Percentiles rank a stretch among this genome's conserved stretches.
Evolutionary conservation across 108 stramenopile genomes (phyloP).

Genomic region (Conticribra weissflogii): DNA sequence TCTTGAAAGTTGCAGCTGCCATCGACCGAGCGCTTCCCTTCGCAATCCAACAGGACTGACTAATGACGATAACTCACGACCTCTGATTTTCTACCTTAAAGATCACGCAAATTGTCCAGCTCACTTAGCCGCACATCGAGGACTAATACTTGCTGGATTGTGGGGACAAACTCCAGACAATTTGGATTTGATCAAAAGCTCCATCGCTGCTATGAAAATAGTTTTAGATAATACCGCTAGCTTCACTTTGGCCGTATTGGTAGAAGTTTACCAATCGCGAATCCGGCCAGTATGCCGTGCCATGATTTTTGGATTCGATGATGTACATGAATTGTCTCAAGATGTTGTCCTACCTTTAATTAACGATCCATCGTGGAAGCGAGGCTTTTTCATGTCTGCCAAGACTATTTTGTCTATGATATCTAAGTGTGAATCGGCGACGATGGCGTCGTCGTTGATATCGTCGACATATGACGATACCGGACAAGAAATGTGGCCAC

Average conservation of each 20-base stretch:
- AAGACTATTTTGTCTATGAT: constrained; percentile 29
- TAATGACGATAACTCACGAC: constrained; percentile 30
- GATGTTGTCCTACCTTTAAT: constrained; percentile 61
- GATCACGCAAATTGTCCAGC: constrained; percentile 38
- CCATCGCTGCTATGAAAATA: constrained; percentile 54
- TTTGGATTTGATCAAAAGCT: constrained; percentile 47
- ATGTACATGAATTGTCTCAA: constrained; percentile 65
- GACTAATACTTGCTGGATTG: constrained; percentile 60
- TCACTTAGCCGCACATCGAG: constrained; percentile 70
- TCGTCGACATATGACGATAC: neutral
- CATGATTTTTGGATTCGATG: constrained; percentile 74
- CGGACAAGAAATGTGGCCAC: constrained; percentile 64
- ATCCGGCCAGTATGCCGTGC: constrained; percentile 72
- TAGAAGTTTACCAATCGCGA: constrained; percentile 74
- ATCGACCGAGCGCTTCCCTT: constrained; percentile 15
- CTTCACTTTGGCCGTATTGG: constrained; percentile 36
- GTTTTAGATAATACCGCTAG: constrained; percentile 42
- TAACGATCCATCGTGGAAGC: constrained; percentile 58
- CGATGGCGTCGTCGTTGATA: too few species aligned
- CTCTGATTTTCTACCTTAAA: constrained; percentile 44
- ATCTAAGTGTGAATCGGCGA: constrained; percentile 15
- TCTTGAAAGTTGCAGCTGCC: constrained; percentile 36
- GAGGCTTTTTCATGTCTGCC: constrained; percentile 38
- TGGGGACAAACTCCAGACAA: constrained; percentile 65
- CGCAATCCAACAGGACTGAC: constrained; percentile 37